Evolutionary conservation across 441 rosid species (phyloP).

Genomic region (Eutrema salsugineum): DNA sequence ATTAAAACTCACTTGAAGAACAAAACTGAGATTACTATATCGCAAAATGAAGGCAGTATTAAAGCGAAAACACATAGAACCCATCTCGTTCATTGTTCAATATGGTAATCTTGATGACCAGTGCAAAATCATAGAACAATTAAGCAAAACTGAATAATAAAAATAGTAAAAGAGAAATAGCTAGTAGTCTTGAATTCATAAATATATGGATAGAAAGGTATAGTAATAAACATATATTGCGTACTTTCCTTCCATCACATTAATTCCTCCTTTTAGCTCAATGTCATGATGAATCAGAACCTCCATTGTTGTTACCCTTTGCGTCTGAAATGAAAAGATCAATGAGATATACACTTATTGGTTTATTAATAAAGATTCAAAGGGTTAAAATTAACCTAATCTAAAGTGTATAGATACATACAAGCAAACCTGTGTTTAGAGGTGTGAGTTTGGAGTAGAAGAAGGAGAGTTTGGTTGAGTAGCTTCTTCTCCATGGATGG

Average conservation of each 20-base stretch:
- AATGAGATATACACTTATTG: not conserved
- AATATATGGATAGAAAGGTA: slow-evolving; percentile 9
- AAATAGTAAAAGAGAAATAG: not conserved
- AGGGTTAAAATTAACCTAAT: not conserved
- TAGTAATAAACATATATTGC: not conserved
- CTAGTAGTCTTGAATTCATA: not conserved
- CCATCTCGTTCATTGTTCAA: not conserved
- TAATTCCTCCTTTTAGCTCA: not conserved
- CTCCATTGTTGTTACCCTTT: slow-evolving; percentile 13
- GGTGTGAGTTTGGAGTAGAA: slow-evolving; percentile 28
- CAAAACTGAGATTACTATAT: slow-evolving; percentile 10
- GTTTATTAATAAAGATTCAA: not conserved
- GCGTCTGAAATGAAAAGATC: not conserved
- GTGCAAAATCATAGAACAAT: not conserved
- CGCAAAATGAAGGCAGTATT: not conserved
- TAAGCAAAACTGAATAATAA: slow-evolving; percentile 12
- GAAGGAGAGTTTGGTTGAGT: slow-evolving; percentile 30
- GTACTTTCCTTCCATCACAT: slow-evolving; percentile 11
- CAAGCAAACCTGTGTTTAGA: slow-evolving; percentile 18
- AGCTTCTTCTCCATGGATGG: slow-evolving; percentile 38
- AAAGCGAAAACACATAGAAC: slow-evolving; percentile 14
- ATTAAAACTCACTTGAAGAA: not conserved
- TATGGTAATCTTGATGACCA: not conserved
- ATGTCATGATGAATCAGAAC: slow-evolving; percentile 4
- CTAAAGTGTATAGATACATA: not conserved